Evolutionary conservation across 2,329 filamentous ascomycete genomes (phyloP).

Genomic region (Lecanicillium sp.): DNA sequence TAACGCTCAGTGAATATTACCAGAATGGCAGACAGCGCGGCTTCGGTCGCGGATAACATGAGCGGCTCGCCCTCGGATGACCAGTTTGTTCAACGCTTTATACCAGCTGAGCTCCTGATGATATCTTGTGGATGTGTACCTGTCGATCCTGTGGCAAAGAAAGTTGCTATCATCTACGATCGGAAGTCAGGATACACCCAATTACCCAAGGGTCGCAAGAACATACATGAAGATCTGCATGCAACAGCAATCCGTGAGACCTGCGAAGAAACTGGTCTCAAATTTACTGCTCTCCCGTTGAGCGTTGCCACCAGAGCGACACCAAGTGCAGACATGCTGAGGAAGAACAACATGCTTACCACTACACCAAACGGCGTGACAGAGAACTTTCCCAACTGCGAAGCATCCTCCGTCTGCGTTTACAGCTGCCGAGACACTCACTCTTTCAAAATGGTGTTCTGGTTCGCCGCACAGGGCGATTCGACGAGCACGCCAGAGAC

Average conservation of each 20-base stretch:
- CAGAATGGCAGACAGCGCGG: neutral
- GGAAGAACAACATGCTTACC: neutral
- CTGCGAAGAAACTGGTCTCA: conserved; percentile 42
- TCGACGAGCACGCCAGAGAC: conserved; percentile 21
- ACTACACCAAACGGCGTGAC: conserved; percentile 21
- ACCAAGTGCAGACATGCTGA: conserved; percentile 16
- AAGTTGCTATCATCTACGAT: conserved; percentile 39
- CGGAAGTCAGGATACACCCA: conserved; percentile 37
- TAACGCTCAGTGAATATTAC: neutral
- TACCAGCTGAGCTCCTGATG: conserved; percentile 35
- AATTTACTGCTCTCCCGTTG: conserved; percentile 32
- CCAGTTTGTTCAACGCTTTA: conserved; percentile 23
- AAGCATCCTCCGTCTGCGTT: conserved; percentile 30
- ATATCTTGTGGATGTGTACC: conserved; percentile 44
- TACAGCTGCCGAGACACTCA: conserved; percentile 30
- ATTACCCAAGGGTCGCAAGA: conserved; percentile 43
- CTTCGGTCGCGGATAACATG: neutral
- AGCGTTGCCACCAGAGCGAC: conserved; percentile 40
- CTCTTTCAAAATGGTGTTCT: conserved; percentile 35
- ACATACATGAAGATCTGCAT: conserved; percentile 38
- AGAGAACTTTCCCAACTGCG: conserved; percentile 26
- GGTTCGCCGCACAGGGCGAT: conserved; percentile 31
- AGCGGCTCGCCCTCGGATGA: neutral
- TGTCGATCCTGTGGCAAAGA: conserved; percentile 30
- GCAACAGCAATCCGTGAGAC: conserved; percentile 41